Base-by-base conservation (phyloP, 139 green algal species). In the Yamagishiella unicocca region DNA sequence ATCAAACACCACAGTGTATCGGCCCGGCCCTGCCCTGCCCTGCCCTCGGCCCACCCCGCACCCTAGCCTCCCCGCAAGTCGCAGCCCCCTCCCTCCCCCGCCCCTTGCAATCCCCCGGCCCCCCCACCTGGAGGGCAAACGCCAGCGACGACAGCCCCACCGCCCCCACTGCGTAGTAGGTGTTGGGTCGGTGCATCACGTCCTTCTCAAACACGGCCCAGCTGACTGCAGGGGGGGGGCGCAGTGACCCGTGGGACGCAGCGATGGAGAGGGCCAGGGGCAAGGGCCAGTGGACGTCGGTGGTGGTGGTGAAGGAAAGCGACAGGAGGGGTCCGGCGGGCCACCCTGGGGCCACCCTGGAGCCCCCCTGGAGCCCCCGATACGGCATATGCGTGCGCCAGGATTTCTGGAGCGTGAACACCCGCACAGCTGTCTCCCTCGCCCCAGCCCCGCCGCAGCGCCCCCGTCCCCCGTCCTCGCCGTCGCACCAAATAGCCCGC, bases 111-210 rank as follows among this genome's bases (percentile, higher is more conserved):
- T n/a, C n/a, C n/a, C n/a, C n/a, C n/a, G n/a, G n/a, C n/a, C 58
- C 19, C 31, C 74, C 0, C 67, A 93, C 90, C 90, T 93, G 83
- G 45, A 91, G 76, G 7, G 77, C 90, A 62, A 93, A 93, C 2
- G 87, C 87, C 31, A 91, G 70, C 2, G 71, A 54, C 10, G 55
- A 84, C 33, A 88, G 78, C 27, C 90, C 90, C n/a, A 93, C 67
- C 14, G 87, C 89, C 0, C 87, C 87, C 61, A 93, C 70, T 27
- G 55, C 73, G 90, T 93, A 93, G 67, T 90, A 93, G 50, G 66
- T 75, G 53, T 24, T 31, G 38, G 54, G n/a, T 0, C 71, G 71
- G 8, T 35, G 29, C 21, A 72, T 35, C 17, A 88, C 25, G 50
- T 82, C 21, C 31, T 75, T 61, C 53, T 62, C 54, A 9, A 64